phyloP scores from a whole-genome alignment of 2,329 filamentous ascomycete species.

The Hypoxylon sp. region DNA sequence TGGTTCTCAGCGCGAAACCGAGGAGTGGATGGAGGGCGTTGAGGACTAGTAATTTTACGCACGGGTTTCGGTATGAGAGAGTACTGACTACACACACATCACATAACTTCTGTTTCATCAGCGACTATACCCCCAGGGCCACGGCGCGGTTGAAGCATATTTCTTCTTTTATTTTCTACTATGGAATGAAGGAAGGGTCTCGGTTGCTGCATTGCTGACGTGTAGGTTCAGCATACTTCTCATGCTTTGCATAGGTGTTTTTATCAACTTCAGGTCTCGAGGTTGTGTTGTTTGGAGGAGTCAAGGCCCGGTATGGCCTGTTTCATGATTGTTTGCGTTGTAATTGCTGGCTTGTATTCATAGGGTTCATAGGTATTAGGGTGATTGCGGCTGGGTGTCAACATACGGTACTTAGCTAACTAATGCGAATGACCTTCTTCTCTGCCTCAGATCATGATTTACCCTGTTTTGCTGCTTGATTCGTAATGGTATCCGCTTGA shows the following conservation, averaged over 20 bases:
- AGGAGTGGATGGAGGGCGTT: background rate
- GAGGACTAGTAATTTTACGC: background rate
- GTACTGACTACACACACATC: too few relatives aligned
- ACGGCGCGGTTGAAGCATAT: background rate
- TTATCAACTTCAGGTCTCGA: background rate
- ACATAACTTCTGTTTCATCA: background rate
- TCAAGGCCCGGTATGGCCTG: background rate
- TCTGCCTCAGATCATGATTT: too few relatives aligned
- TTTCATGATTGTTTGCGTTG: background rate
- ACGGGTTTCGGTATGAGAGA: too few relatives aligned
- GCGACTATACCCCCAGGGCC: background rate
- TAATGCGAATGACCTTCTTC: too few relatives aligned
- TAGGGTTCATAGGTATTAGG: too few relatives aligned
- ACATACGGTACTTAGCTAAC: too few relatives aligned
- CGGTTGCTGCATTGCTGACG: constrained; percentile 7
- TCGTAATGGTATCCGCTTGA: too few relatives aligned
- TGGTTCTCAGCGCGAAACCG: background rate
- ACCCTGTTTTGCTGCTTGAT: too few relatives aligned
- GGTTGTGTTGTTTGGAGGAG: background rate
- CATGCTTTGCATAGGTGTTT: background rate
- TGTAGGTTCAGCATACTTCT: background rate
- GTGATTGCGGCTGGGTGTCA: too few relatives aligned
- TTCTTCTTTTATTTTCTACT: background rate
- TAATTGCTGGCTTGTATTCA: too few relatives aligned
- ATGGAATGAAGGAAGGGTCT: background rate